Evolutionary conservation across 768 basidiomycete species (phyloP).

Genomic region (Lentinula detonsa): DNA sequence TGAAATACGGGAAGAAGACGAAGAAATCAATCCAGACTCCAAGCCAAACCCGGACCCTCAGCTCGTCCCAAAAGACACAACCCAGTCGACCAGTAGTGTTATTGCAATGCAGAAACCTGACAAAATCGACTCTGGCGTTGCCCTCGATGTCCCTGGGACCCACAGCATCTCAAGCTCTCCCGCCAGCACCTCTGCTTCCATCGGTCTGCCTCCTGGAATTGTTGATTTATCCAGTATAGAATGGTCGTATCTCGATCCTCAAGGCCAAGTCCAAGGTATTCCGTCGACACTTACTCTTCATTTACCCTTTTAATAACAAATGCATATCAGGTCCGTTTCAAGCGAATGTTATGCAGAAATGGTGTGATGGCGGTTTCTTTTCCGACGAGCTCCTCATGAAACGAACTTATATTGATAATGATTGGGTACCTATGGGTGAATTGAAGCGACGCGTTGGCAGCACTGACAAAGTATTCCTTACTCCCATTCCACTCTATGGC

Average conservation of each 20-base stretch:
- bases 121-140: slow-evolving; percentile 9
- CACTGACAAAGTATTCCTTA: slow-evolving; percentile 59
- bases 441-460: slow-evolving; percentile 44
- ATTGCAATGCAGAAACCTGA: neutral
- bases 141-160: slow-evolving; percentile 9
- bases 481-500: slow-evolving; percentile 32
- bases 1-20: slow-evolving; percentile 60
- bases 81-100: neutral
- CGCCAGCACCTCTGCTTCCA: slow-evolving; percentile 8
- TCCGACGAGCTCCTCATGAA: slow-evolving; percentile 77
- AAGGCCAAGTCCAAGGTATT: slow-evolving; percentile 87
- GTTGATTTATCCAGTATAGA: slow-evolving; percentile 57
- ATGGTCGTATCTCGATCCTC: slow-evolving; percentile 92
- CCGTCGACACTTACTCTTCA: neutral
- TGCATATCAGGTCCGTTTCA: slow-evolving; percentile 71
- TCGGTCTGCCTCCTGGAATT: slow-evolving; percentile 38
- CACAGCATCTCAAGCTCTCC: slow-evolving; percentile 13
- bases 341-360: slow-evolving; percentile 89
- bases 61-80: neutral
- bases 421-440: slow-evolving; percentile 63
- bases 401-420: slow-evolving; percentile 60
- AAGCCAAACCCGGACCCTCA: neutral
- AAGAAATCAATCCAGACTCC: slow-evolving; percentile 20
- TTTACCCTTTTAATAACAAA: neutral
- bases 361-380: slow-evolving; percentile 91